Base-by-base conservation (phyloP, 257 asterid genomes). In the Petunia axillaris region DNA sequence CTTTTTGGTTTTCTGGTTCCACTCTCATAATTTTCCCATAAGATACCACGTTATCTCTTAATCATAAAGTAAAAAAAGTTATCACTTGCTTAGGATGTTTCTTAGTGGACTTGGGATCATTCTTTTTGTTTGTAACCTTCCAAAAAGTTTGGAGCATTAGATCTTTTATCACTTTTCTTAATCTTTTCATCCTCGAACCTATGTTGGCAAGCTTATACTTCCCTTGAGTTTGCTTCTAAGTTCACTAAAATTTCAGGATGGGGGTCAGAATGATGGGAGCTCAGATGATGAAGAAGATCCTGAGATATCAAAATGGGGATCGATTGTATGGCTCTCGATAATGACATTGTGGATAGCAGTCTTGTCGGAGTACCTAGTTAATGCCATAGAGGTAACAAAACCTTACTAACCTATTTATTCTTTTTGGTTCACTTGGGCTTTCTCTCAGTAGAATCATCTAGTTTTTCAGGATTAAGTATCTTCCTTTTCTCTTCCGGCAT, bases 311-410 rank as follows among this genome's bases (percentile, higher is more conserved):
- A 87, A 88, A 81, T 90, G 93, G 97, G 95, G 88, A 75, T 88
- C 97, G 68, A 80, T 93, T 48, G 59, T 79, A 70, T 93, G 98
- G 98, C 89, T 93, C 16, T 83, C 85, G 39, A 83, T 91, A 57
- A 71, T 93, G 85, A 91, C 98, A 43, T 57, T 83, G 68, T 79
- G 88, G 86, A 89, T 93, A 82, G 90, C 98, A 8, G 84, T 91
- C 68, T 79, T 91, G 60, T 93, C 98, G 0, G 94, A 86, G 63
- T 91, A 93, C 85, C 87, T 93, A 64, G 98, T 93, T 16, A 86
- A 90, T 82, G 90, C 97, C 75, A 91, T 93, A 46, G 91, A 90
- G 95, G 98, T 91, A 86, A 79, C 13, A 25, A 25, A 25, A 25
- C 25, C 25, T 25, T 25, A 25, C 25, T 25, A 25, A 25, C 25